Conservation (phyloP, 2,329 filamentous ascomycete species). For the Verticillium isaacii region DNA sequence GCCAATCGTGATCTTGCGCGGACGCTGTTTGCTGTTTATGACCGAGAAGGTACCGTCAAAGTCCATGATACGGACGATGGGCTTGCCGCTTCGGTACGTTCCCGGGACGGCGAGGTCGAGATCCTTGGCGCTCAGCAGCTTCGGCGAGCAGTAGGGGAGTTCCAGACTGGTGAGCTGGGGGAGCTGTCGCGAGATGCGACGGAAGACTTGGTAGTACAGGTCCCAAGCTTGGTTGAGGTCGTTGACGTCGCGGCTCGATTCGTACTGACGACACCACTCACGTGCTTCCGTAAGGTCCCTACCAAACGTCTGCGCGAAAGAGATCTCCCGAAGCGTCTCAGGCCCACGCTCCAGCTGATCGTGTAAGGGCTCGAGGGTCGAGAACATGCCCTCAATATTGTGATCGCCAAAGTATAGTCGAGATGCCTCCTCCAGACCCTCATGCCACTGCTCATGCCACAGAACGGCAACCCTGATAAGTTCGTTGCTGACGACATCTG, state of each 20-base stretch:
- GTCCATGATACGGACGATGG: slow-evolving; percentile 78
- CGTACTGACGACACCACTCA: slow-evolving; percentile 93
- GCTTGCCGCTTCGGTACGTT: slow-evolving; percentile 75
- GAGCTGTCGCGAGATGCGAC: slow-evolving; percentile 87
- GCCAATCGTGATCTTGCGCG: slow-evolving; percentile 79
- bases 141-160: slow-evolving; percentile 93
- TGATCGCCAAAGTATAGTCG: slow-evolving; percentile 95
- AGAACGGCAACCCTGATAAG: slow-evolving; percentile 94
- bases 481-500: slow-evolving; percentile 91
- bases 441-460: slow-evolving; percentile 99
- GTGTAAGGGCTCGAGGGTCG: slow-evolving; percentile 83
- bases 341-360: slow-evolving; percentile 86
- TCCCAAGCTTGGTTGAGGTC: slow-evolving; percentile 99
- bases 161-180: slow-evolving; percentile 91
- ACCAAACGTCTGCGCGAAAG: slow-evolving; percentile 95
- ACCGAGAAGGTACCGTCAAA: slow-evolving; percentile 89
- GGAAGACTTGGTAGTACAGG: slow-evolving; percentile 97
- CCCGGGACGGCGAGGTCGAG: slow-evolving; percentile 94
- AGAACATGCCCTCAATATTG: slow-evolving; percentile 97
- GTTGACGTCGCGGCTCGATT: slow-evolving; percentile 80
- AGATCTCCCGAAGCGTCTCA: slow-evolving; percentile 91
- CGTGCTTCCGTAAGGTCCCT: slow-evolving; percentile 91
- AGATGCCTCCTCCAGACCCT: slow-evolving; percentile 93
- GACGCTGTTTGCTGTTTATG: slow-evolving; percentile 95
- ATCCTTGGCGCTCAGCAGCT: slow-evolving; percentile 77